phyloP scores from a whole-genome alignment of 225 moss, liverwort and hornwort species.

The Straminergon stramineum region DNA sequence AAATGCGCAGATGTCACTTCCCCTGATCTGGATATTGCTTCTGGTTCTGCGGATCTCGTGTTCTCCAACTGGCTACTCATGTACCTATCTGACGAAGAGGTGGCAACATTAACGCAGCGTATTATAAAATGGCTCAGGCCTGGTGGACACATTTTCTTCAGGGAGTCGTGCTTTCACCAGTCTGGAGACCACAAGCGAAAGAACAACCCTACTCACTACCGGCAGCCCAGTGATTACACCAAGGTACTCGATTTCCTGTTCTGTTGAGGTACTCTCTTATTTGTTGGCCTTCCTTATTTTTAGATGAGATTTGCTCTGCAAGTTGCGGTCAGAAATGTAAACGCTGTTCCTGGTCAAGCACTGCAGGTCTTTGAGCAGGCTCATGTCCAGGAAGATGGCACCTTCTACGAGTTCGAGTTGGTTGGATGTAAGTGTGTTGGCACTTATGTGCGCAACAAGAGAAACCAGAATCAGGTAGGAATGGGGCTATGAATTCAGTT shows the following conservation, averaged over 20 bases:
- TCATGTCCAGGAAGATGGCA: constrained; percentile 40
- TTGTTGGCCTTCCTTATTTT: background rate
- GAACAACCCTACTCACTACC: constrained; percentile 93
- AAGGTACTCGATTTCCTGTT: constrained; percentile 20
- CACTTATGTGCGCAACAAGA: constrained; percentile 92
- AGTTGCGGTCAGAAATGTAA: background rate
- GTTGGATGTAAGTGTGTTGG: constrained; percentile 74
- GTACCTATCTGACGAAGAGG: constrained; percentile 93
- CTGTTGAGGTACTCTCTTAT: background rate
- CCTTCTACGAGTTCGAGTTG: constrained; percentile 60
- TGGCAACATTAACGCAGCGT: constrained; percentile 32
- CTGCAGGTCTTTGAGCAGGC: constrained; percentile 54
- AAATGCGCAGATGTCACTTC: constrained; percentile 84
- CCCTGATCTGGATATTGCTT: constrained; percentile 43
- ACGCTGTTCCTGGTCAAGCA: background rate
- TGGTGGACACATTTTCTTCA: constrained; percentile 73
- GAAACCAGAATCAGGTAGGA: constrained; percentile 87
- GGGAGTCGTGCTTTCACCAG: constrained; percentile 95
- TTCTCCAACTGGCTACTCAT: constrained; percentile 99
- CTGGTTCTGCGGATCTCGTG: constrained; percentile 63
- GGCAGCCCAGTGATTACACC: constrained; percentile 71
- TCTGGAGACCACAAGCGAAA: constrained; percentile 91
- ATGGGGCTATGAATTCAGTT: background rate
- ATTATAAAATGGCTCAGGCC: constrained; percentile 73
- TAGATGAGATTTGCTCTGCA: background rate